Base-by-base conservation (phyloP, 371 early-diverging fungal genomes). In the Dentiscutata heterogama region DNA sequence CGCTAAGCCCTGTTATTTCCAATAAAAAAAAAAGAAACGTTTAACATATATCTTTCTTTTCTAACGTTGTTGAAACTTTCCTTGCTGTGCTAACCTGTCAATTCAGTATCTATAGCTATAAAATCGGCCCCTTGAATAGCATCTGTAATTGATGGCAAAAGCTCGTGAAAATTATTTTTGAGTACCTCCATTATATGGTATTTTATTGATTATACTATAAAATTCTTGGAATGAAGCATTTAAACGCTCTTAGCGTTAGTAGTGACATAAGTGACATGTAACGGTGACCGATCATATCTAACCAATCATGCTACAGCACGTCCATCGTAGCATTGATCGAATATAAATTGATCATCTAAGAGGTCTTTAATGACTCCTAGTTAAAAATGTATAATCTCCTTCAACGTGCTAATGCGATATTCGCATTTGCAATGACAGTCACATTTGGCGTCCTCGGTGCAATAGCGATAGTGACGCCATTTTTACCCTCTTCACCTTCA, bases 71-170 rank as follows among this genome's bases (percentile, higher is more conserved):
- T 1, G 22, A 7, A 39, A 20, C 29, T 11, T 14, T 25, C 25
- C 35, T 22, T 25, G 35, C 25, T 4, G 35, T 31, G 29, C 54
- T 10, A 16, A 86, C 93, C 93, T 6, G 93, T 90, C 78, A 94
- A 86, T 84, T 94, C 94, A 63, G 90, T 88, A 82, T 94, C 94
- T 27, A 94, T 82, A 50, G 93, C 89, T 29, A 90, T 84, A 84
- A 92, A 91, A 83, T 91, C 91, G 68, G 88, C 85, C 42, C 76
- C 83, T 13, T 83, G 56, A 56, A 94, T 86, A 54, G 91, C 89
- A 35, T 84, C 84, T 58, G 81, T 31, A 58, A 94, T 86, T 51
- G 68, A 80, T 35, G 82, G 80, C 64, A 91, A 85, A 16, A 84
- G 70, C 29, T 82, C 78, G 46, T 82, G 82, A 79, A 93, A 91